These are phyloP conservation scores for Mucor lusitanicus DNA, from an alignment of 371 early-diverging fungal species.

Conservation along the genomic window DNA sequence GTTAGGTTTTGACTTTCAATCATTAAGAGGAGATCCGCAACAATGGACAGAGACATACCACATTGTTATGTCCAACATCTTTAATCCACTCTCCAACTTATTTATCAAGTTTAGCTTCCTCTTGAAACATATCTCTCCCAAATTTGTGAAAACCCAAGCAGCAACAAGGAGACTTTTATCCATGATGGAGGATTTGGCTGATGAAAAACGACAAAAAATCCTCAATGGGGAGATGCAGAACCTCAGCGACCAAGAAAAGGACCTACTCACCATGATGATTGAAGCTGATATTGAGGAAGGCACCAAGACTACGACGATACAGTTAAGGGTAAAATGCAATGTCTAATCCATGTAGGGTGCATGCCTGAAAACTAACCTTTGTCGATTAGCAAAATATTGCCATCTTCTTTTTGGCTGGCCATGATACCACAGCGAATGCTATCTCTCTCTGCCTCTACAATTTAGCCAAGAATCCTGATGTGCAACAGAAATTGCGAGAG, in stretches of 20 bases:
- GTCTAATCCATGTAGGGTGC: neutral
- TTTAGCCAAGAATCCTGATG: conserved; percentile 32
- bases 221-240: neutral
- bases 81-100: conserved; percentile 11
- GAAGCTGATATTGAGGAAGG: conserved; percentile 33
- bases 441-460: conserved; percentile 16
- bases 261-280: conserved; percentile 38
- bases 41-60: conserved; percentile 35
- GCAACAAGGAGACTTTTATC: conserved; percentile 4
- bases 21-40: conserved; percentile 27
- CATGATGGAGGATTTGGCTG: conserved; percentile 13
- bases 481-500: conserved; percentile 50
- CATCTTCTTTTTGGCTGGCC: conserved; percentile 49
- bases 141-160: conserved; percentile 5
- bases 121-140: neutral
- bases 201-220: conserved; percentile 13
- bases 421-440: conserved; percentile 54
- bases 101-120: conserved; percentile 11
- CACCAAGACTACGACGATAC: conserved; percentile 14
- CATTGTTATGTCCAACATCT: conserved; percentile 9
- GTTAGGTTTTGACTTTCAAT: conserved; percentile 33
- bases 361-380: conserved; percentile 13
- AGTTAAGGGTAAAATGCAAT: conserved; percentile 12
- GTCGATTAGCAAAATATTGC: conserved; percentile 25
- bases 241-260: conserved; percentile 15